Base-by-base conservation (phyloP, 2,329 filamentous ascomycete genomes). In the Oidium heveae region DNA sequence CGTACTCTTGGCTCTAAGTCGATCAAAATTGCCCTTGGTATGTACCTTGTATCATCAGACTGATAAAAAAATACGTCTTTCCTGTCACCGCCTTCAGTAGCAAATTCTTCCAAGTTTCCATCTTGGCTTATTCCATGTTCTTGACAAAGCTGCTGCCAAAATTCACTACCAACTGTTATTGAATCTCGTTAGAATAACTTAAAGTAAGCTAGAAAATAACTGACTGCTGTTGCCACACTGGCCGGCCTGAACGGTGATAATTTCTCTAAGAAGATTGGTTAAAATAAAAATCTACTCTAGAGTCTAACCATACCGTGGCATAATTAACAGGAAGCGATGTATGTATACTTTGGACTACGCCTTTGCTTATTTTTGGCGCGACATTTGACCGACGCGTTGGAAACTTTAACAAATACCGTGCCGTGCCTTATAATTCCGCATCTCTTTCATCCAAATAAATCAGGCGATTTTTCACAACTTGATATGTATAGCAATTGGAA, bases 51-150 rank as follows among this genome's bases (percentile, higher is more conserved):
- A 67, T 98, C 91, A 72, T 98, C 91, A 66, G 88, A 96, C 74
- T 93, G 89, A 72, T 96, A 98, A 76, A 94, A 96, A 71, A 96
- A 96, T 58, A 98, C 91, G 69, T 98, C 91, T 68, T 98, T 98
- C 62, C 91, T 82, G 70, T 98, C 91, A 61, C 89, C 88, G 65
- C 91, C 91, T 68, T 96, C 91, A 52, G 87, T 95, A 65, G 91
- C 91, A 71, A 95, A 95, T 68, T 95, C 88, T 67, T 95, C 88
- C 56, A 98, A 76, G 67, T 96, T 96, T 56, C 91, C 91, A 70
- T 96, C 87, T 66, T 91, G 86, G 64, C 84, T 94, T 71, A 98
- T 98, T 58, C 93, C 91, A 67, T 98, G 91, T 70, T 98, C 91
- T 67, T 89, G 84, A 69, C 91, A 98, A 57, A 96, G 78, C 70